Evolutionary conservation across 306 rosid genomes (phyloP), one percentile per base, ranked within the genome.

Genomic region (Cicer judaicum): DNA sequence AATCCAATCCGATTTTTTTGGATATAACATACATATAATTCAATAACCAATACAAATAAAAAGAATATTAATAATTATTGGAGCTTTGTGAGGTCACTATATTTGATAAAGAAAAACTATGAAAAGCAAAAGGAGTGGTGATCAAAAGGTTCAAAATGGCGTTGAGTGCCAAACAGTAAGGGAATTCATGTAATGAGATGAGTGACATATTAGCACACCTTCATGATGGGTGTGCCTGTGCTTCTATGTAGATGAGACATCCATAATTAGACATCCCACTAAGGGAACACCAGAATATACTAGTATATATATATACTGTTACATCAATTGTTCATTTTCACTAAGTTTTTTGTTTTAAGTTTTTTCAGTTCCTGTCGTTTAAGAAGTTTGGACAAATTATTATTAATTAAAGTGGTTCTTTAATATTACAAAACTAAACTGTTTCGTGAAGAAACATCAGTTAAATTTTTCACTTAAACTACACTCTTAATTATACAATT

Each of bases 231-330:
- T 49, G 54, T 12, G 54, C 5, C 1, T 49, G 18, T 49, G 8
- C n/a, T 13, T 49, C 16, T 6, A 19, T 16, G 24, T 16, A 53
- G 34, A 21, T 13, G 34, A 15, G 42, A 41, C 0, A 5, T 72
- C 21, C 0, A 44, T 29, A n/a, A 59, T 60, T 61, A 15, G 70
- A 69, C 50, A 46, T 60, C 70, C 69, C 78, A 60, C 69, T 9
- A 34, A 43, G 56, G 57, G 34, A 72, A 3, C 75, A 70, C 12
- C 5, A 2, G 12, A 24, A 29, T 46, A 9, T 1, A 24, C 4
- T 24, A 24, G 4, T 21, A 21, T 21, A 19, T 19, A 19, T 2
- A 21, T 24, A 29, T 29, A 29, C 36, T 29, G 36, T 29, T 29
- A 29, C 36, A 29, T 60, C 67, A 62, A 24, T 3, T n/a, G 13